Evolutionary conservation across 345 rosid genomes (phyloP).

Genomic region (Rhizophora apiculata): DNA sequence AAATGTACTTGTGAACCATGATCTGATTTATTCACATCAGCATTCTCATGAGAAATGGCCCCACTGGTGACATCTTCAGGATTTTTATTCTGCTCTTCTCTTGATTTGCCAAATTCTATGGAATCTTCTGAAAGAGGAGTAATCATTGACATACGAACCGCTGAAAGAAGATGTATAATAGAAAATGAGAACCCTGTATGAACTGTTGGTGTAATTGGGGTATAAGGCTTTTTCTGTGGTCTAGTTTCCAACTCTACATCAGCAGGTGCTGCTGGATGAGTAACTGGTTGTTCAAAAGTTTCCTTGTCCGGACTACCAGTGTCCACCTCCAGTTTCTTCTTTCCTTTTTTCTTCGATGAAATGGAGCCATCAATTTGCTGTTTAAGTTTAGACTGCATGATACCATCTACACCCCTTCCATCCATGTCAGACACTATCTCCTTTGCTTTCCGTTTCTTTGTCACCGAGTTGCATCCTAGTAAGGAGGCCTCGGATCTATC

Average conservation of each 20-base stretch:
- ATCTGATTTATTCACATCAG: constrained; percentile 39
- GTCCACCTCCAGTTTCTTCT: constrained; percentile 61
- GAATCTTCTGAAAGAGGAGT: constrained; percentile 61
- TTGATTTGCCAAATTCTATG: constrained; percentile 48
- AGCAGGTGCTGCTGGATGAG: constrained; percentile 40
- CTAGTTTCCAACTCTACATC: constrained; percentile 68
- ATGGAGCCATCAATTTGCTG: constrained; percentile 45
- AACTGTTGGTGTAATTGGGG: constrained; percentile 87
- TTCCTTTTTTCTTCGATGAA: constrained; percentile 61
- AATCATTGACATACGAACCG: constrained; percentile 87
- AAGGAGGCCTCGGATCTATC: constrained; percentile 54
- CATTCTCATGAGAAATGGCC: constrained; percentile 40
- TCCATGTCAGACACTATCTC: constrained; percentile 43
- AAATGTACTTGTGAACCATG: constrained; percentile 39
- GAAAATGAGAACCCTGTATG: constrained; percentile 95
- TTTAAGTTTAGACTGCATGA: constrained; percentile 26
- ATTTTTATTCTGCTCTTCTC: constrained; percentile 44
- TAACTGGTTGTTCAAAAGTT: constrained; percentile 43
- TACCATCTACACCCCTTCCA: constrained; percentile 42
- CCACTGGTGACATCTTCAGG: constrained; percentile 47
- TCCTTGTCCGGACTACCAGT: constrained; percentile 47
- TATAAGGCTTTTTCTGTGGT: constrained; percentile 78
- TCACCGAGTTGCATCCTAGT: constrained; percentile 48
- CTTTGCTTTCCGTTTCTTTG: constrained; percentile 69
- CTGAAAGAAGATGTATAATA: constrained; percentile 88